phyloP scores from a whole-genome alignment of 768 basidiomycete genomes.

The Hirschioporus abietinus region DNA sequence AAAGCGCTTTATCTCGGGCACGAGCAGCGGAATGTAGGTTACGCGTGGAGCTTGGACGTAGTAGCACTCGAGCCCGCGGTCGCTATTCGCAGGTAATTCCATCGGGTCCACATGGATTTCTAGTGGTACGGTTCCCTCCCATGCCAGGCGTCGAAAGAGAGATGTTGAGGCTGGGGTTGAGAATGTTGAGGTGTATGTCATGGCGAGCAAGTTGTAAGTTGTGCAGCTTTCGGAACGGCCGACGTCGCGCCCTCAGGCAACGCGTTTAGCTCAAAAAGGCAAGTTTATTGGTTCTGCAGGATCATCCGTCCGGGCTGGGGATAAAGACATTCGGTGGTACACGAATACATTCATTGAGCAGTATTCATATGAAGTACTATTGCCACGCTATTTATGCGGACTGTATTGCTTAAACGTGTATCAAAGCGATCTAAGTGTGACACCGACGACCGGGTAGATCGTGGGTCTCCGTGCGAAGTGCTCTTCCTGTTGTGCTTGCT shows the following conservation, averaged over 20 bases:
- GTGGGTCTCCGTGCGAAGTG: neutral
- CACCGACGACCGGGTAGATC: neutral
- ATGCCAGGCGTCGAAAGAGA: constrained; percentile 81
- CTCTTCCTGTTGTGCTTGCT: neutral
- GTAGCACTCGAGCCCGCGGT: constrained; percentile 86
- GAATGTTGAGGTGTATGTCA: constrained; percentile 33
- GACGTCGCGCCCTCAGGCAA: neutral
- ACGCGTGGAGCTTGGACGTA: constrained; percentile 89
- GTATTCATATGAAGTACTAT: too few species aligned
- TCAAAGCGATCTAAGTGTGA: too few species aligned
- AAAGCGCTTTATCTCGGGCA: constrained; percentile 84
- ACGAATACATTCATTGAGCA: too few species aligned
- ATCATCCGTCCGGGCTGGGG: neutral
- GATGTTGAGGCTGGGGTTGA: constrained; percentile 61
- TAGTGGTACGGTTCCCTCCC: constrained; percentile 88
- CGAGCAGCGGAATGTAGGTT: constrained; percentile 86
- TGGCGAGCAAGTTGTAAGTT: neutral
- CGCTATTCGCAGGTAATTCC: constrained; percentile 85
- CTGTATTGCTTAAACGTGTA: too few species aligned
- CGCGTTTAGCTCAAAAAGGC: neutral
- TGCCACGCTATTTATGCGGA: too few species aligned
- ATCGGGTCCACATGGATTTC: constrained; percentile 86
- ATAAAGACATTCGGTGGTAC: too few species aligned
- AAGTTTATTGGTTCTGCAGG: neutral
- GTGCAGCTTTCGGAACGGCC: neutral